Base-by-base conservation (phyloP, 2,329 filamentous ascomycete genomes). In the Drechslerella stenobrocha region DNA sequence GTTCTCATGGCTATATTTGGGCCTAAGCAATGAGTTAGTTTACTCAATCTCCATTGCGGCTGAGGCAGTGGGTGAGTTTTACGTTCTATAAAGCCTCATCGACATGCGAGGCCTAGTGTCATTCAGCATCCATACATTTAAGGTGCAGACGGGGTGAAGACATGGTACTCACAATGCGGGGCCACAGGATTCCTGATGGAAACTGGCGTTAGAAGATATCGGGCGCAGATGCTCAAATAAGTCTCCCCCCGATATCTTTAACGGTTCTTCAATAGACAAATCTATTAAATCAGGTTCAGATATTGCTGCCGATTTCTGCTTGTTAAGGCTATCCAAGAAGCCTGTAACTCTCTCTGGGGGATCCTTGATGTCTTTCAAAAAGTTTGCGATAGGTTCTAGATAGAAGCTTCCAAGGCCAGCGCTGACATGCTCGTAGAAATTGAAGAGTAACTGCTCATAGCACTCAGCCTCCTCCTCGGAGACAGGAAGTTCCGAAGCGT, bases 391-490 rank as follows among this genome's bases (percentile, higher is more conserved):
- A 0, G 52, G 22, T 22, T 35, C 1, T 6, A 52, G 15, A n/a
- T 58, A 52, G 1, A 32, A 9, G 6, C 20, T 22, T n/a, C 34
- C 28, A 8, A 52, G 20, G 5, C 22, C 47, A 1, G 18, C 44
- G n/a, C 15, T 3, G 7, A 8, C 13, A 28, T 58, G 60, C 3
- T 58, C 52, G 8, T 45, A 52, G 30, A 28, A 53, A 3, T 18
- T 20, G 22, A 44, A 47, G 5, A 58, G 18, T 11, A 65, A 30
- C 13, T 26, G 15, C 24, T 65, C 52, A 9, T 58, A 65, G 9
- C 73, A 64, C 46, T 76, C 73, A 22, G 77, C 70, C 46, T 72
- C 70, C 23, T 70, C 69, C 4, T 75, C 42, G 8, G 73, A 73
- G 6, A 73, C 70, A 3, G 61, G 70, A 3, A 74, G 70, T 2